Percentiles rank a stretch among this genome's conserved stretches.
phyloP scores from a whole-genome alignment of 805 yeast genomes.

The Lipomyces spencermartinsiae region DNA sequence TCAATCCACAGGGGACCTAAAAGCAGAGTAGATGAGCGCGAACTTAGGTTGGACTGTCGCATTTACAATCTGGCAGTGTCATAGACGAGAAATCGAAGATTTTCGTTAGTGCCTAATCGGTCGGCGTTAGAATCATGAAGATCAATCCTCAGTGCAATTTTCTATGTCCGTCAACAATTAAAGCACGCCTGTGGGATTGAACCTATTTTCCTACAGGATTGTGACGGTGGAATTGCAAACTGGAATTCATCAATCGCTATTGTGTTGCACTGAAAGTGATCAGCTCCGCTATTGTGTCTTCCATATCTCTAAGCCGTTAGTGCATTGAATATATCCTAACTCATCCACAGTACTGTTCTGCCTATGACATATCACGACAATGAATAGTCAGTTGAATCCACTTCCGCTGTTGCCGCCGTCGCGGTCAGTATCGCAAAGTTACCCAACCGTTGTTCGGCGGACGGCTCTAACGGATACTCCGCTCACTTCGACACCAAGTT shows the following conservation, averaged over 20 bases:
- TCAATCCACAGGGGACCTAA: not conserved
- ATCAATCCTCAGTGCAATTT: not conserved
- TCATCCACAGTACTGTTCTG: not conserved
- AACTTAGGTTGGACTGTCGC: not conserved
- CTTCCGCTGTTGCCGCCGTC: slow-evolving; percentile 10
- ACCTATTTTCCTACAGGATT: not conserved
- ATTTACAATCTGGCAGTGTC: not conserved
- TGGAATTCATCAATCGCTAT: not conserved
- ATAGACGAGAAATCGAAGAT: not conserved
- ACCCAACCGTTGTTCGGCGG: slow-evolving; percentile 25
- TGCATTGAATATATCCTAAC: not conserved
- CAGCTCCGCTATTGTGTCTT: not conserved
- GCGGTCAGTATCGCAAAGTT: slow-evolving; percentile 27
- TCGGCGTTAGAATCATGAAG: not conserved
- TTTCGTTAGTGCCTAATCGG: not conserved
- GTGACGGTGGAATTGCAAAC: not conserved
- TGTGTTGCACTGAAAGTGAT: not conserved
- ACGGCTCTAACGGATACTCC: slow-evolving; percentile 37
- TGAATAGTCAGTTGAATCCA: not conserved
- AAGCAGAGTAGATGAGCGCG: not conserved
- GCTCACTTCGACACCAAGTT: slow-evolving; percentile 29
- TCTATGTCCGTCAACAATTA: not conserved
- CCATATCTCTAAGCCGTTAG: not conserved
- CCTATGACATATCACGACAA: not conserved
- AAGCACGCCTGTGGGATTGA: not conserved